Evolutionary conservation across 2,329 filamentous ascomycete genomes (phyloP).

Genomic region (Diaporthe sp.): DNA sequence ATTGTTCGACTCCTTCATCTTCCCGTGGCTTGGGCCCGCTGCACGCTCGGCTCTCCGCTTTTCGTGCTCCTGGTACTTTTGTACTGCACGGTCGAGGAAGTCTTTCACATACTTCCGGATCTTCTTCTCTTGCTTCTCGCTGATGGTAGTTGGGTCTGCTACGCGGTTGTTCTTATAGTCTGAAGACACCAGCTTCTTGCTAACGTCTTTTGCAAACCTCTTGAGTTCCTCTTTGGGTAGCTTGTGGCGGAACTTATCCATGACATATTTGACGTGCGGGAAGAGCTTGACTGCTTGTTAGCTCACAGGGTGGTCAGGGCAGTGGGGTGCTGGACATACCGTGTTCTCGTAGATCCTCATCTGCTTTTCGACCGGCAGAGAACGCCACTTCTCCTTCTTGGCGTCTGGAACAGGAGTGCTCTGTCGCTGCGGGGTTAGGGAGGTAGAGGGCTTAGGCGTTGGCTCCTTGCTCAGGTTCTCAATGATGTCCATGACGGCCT

Average conservation of each 20-base stretch:
- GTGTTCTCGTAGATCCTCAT: constrained; percentile 97
- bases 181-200: constrained; percentile 90
- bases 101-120: constrained; percentile 87
- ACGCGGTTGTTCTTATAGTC: constrained; percentile 95
- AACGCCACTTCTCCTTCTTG: constrained; percentile 79
- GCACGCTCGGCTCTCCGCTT: constrained; percentile 68
- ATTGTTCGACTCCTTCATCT: constrained; percentile 36
- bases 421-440: constrained; percentile 74
- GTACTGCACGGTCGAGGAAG: constrained; percentile 87
- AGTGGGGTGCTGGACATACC: constrained; percentile 63
- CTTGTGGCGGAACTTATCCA: constrained; percentile 88
- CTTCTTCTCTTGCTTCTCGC: constrained; percentile 82
- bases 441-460: constrained; percentile 65
- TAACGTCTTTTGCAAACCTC: constrained; percentile 74
- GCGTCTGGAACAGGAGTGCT: constrained; percentile 68
- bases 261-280: constrained; percentile 85
- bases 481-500: constrained; percentile 86
- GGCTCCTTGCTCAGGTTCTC: constrained; percentile 83
- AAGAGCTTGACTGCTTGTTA: constrained; percentile 69
- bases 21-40: constrained; percentile 45
- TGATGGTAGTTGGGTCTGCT: constrained; percentile 79
- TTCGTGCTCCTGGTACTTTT: constrained; percentile 78
- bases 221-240: constrained; percentile 84
- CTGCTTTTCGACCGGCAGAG: constrained; percentile 82
- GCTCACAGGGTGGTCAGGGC: background rate